These are phyloP conservation scores for Aspergillus affinis DNA, from an alignment of 495 filamentous ascomycete species.

Conservation along the genomic window DNA sequence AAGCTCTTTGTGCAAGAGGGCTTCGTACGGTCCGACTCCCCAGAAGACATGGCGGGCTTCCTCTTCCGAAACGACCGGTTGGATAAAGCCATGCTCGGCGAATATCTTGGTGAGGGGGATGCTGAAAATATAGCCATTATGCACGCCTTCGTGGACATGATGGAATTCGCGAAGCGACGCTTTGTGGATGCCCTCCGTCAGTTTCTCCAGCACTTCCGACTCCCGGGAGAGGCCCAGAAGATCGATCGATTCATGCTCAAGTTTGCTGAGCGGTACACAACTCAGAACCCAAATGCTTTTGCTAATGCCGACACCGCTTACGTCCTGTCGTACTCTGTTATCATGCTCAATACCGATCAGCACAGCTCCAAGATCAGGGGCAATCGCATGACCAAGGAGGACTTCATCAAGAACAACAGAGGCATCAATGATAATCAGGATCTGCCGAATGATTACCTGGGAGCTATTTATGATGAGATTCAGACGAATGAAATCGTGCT, in stretches of 20 bases:
- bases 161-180: slow-evolving; percentile 91
- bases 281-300: slow-evolving; percentile 94
- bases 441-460: slow-evolving; percentile 88
- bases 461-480: slow-evolving; percentile 90
- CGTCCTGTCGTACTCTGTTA: slow-evolving; percentile 92
- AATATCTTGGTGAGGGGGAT: slow-evolving; percentile 94
- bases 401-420: slow-evolving; percentile 98
- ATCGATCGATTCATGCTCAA: slow-evolving; percentile 99
- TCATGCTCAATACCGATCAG: slow-evolving; percentile 93
- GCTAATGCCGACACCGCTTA: slow-evolving; percentile 98
- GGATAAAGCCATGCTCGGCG: slow-evolving; percentile 88
- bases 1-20: slow-evolving; percentile 78
- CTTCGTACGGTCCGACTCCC: slow-evolving; percentile 74
- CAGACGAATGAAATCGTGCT: slow-evolving; percentile 89
- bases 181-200: slow-evolving; percentile 90
- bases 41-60: slow-evolving; percentile 84
- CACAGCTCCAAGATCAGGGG: slow-evolving; percentile 85
- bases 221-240: slow-evolving; percentile 97
- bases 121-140: slow-evolving; percentile 91
- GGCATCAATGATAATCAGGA: slow-evolving; percentile 98
- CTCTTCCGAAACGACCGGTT: slow-evolving; percentile 70
- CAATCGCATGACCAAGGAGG: slow-evolving; percentile 84
- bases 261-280: slow-evolving; percentile 93
- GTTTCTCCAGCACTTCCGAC: slow-evolving; percentile 91
- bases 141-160: slow-evolving; percentile 94